phyloP scores from a whole-genome alignment of 139 green algal genomes.

The Mesotaenium endlicherianum region DNA sequence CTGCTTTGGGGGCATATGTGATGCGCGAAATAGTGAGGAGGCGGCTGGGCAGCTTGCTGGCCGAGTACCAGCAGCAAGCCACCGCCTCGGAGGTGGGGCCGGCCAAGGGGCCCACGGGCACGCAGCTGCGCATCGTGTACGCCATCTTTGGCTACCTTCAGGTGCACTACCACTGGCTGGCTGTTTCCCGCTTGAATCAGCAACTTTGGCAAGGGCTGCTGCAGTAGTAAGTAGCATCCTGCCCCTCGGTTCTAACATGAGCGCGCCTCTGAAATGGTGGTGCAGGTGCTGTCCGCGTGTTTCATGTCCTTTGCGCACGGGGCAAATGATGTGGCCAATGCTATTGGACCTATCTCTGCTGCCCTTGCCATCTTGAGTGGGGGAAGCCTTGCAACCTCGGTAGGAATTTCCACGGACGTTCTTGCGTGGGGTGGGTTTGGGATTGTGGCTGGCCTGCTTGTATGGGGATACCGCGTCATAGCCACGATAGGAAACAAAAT shows the following conservation, averaged over 20 bases:
- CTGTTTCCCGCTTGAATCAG: neutral
- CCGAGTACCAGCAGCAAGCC: constrained; percentile 57
- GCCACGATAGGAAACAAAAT: constrained; percentile 49
- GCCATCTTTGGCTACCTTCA: constrained; percentile 48
- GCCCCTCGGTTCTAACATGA: neutral
- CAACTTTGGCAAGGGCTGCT: neutral
- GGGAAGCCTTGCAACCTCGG: neutral
- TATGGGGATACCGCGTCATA: constrained; percentile 50
- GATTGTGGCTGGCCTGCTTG: constrained; percentile 42
- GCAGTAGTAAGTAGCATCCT: neutral
- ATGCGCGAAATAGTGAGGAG: neutral
- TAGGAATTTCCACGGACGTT: constrained; percentile 50
- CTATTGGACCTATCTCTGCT: constrained; percentile 64
- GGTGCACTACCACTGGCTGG: constrained; percentile 52
- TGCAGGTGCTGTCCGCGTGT: constrained; percentile 83
- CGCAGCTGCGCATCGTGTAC: constrained; percentile 41
- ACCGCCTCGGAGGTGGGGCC: neutral
- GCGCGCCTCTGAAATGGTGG: neutral
- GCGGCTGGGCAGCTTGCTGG: constrained; percentile 28
- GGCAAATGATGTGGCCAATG: constrained; percentile 57
- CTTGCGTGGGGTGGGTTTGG: constrained; percentile 41
- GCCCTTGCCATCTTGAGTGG: constrained; percentile 21
- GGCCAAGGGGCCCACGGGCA: constrained; percentile 7
- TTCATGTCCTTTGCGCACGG: constrained; percentile 75
- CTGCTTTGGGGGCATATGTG: neutral